Evolutionary conservation across 2,329 filamentous ascomycete genomes (phyloP).

Genomic region (Corinectria fuckeliana): DNA sequence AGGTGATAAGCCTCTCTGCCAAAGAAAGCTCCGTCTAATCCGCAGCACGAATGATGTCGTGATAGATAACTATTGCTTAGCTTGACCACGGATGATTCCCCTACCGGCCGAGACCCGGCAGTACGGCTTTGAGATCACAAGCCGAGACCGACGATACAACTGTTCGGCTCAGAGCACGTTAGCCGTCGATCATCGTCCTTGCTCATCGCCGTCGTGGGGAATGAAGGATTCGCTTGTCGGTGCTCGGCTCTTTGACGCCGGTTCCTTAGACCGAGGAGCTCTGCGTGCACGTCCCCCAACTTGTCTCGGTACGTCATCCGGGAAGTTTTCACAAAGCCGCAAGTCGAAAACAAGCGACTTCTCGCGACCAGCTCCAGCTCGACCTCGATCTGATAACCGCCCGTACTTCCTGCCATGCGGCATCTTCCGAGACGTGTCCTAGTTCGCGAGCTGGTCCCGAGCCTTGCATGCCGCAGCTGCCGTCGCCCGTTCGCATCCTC

Average conservation of each 20-base stretch:
- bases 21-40: background rate
- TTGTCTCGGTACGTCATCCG: background rate
- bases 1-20: background rate
- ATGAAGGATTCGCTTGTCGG: background rate
- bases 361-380: background rate
- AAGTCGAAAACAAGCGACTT: background rate
- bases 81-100: background rate
- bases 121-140: background rate
- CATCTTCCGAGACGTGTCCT: conserved; percentile 33
- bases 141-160: background rate
- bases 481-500: conserved; percentile 42
- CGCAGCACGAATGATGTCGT: background rate
- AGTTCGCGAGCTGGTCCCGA: conserved; percentile 21
- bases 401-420: conserved; percentile 29
- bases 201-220: background rate
- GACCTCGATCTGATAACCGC: conserved; percentile 13
- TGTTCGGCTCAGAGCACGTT: background rate
- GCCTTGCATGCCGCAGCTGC: conserved; percentile 41
- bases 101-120: background rate
- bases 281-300: background rate
- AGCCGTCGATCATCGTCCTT: background rate
- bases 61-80: too few species aligned
- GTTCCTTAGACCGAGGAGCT: background rate
- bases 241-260: background rate
- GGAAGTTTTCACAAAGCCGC: background rate